Evolutionary conservation across 148 eudicot species (phyloP), one percentile per base, ranked within the genome.

Genomic region (Linanthus parryae): DNA sequence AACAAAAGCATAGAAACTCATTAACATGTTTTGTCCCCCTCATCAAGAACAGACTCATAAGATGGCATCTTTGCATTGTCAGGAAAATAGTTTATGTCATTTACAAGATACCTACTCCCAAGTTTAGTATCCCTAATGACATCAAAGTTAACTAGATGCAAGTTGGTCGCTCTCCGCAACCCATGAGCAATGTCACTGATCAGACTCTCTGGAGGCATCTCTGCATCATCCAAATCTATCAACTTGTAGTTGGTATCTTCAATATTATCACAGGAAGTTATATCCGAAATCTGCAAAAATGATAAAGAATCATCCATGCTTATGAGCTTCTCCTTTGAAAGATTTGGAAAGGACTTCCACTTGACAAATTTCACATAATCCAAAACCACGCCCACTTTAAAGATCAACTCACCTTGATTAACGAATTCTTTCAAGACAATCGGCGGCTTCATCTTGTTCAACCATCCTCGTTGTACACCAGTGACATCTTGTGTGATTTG

Each of bases 301-400:
- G 86, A 55, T 22, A 81, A 43, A 14, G 69, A 48, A 8, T 77
- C 77, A 1, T 68, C 77, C 42, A 58, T 46, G 48, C 69, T 61
- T 54, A 54, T 56, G 26, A 73, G 20, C 36, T 76, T 73, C 49
- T 73, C 80, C 65, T 76, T 73, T 2, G 72, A 44, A 4, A 77
- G 70, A 30, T 76, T 82, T 10, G 82, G 82, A 52, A 81, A 59
- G 7, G 87, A 81, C 66, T 69, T 77, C 52, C 83, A 59, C 61
- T 71, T 74, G 24, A 81, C 83, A 39, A 83, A 81, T 58, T 65
- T 77, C 51, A 81, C 87, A 31, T 71, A 62, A 19, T 74, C 70
- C 2, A 83, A 80, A 1, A 62, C 87, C 37, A 81, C 87, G 43
- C 71, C 77, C 43, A 77, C 87, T 61, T 81, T 81, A 41, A 81